Conservation (phyloP, 768 basidiomycete species). For the Lyophyllum shimeji region DNA sequence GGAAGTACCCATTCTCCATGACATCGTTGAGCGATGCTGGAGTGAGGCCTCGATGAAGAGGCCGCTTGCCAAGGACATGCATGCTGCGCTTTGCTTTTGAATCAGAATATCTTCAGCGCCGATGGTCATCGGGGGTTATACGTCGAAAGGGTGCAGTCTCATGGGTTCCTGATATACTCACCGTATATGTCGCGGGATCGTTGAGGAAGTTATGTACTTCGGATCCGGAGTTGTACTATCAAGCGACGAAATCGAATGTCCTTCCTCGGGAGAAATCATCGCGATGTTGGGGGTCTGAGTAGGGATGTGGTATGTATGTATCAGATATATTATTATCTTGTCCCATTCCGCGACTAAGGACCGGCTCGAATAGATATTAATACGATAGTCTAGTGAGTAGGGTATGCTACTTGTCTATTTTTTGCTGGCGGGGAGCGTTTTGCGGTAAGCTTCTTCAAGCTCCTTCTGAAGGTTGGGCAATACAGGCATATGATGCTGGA, state of each 20-base stretch:
- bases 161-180: no score
- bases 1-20: slow-evolving; percentile 1
- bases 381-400: slow-evolving; percentile 8
- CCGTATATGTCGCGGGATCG: no score
- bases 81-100: neutral
- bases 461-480: slow-evolving; percentile 86
- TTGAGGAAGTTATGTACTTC: no score
- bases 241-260: no score
- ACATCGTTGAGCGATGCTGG: slow-evolving; percentile 19
- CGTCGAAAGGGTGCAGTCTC: no score
- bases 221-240: no score
- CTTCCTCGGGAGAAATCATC: no score
- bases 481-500: slow-evolving; percentile 77
- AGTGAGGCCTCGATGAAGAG: slow-evolving; percentile 10
- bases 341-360: no score
- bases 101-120: neutral
- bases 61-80: slow-evolving; percentile 12
- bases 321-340: no score
- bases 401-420: slow-evolving; percentile 47
- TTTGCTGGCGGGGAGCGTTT: slow-evolving; percentile 66
- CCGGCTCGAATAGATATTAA: neutral
- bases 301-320: no score
- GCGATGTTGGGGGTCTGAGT: no score
- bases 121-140: neutral
- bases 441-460: slow-evolving; percentile 82